Conservation (phyloP, 768 basidiomycete species). For the Calvatia gigantea region DNA sequence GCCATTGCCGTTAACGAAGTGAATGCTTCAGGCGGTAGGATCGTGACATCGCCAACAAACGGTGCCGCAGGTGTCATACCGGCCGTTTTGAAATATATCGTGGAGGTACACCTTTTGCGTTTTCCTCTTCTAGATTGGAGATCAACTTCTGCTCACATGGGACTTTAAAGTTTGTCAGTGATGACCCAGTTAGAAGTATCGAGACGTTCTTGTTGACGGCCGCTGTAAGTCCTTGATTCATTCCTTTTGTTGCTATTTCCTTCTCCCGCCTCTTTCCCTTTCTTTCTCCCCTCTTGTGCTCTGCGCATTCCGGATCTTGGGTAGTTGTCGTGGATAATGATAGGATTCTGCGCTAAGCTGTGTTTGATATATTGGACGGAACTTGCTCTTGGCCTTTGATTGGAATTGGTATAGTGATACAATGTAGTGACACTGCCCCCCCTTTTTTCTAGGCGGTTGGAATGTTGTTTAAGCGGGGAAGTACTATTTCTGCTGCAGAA, state of each 20-base stretch:
- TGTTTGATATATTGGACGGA: neutral
- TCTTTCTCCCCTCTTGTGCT: neutral
- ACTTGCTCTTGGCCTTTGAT: constrained; percentile 5
- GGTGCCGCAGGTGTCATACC: constrained; percentile 95
- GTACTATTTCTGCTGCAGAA: constrained; percentile 94
- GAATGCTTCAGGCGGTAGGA: constrained; percentile 88
- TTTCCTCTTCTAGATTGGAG: neutral
- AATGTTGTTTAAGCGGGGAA: constrained; percentile 97
- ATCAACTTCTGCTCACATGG: constrained; percentile 8
- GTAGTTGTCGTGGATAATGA: neutral
- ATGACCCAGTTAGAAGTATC: constrained; percentile 85
- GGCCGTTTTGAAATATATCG: constrained; percentile 84
- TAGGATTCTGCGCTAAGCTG: too few relatives aligned
- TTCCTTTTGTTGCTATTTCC: neutral
- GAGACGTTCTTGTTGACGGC: constrained; percentile 90
- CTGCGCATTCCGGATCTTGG: neutral
- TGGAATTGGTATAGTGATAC: neutral
- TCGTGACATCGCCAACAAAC: constrained; percentile 93
- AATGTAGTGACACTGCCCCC: neutral
- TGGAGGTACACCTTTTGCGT: constrained; percentile 49
- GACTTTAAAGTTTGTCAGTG: constrained; percentile 74
- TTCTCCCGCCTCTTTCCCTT: neutral
- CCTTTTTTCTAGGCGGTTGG: constrained; percentile 62
- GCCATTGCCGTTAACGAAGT: constrained; percentile 96
- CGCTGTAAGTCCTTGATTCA: constrained; percentile 45